phyloP scores from a whole-genome alignment of 768 basidiomycete genomes.

The Boletus sensibilis region DNA sequence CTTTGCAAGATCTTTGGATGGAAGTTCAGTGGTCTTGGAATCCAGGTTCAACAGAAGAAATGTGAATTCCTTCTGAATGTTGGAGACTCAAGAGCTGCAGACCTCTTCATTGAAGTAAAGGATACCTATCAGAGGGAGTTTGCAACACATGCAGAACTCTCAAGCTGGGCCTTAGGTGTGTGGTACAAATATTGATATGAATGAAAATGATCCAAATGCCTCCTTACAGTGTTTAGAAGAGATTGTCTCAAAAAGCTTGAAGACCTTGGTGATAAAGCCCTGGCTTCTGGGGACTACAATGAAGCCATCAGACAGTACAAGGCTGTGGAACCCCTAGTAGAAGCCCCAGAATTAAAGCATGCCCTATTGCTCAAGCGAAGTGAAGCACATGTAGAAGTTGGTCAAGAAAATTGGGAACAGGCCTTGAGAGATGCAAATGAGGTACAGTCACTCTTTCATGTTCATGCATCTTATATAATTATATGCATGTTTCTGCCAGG shows the following conservation, averaged over 20 bases:
- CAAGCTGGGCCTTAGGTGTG: conserved; percentile 15
- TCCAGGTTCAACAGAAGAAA: conserved; percentile 17
- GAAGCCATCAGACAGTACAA: conserved; percentile 19
- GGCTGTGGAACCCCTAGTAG: conserved; percentile 8
- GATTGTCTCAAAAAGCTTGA: conserved; percentile 11
- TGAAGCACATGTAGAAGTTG: not conserved
- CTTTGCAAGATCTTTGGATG: conserved; percentile 17
- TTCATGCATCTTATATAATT: not conserved
- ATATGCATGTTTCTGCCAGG: not conserved
- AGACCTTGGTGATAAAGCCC: conserved; percentile 6
- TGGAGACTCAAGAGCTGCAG: conserved; percentile 1
- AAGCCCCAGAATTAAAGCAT: not conserved
- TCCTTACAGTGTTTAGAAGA: conserved; percentile 2
- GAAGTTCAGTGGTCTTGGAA: conserved; percentile 19
- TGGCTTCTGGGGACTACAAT: not conserved
- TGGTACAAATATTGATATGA: not conserved
- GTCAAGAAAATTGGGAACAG: not conserved
- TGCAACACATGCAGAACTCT: conserved; percentile 11
- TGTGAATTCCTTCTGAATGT: conserved; percentile 5
- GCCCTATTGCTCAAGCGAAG: conserved; percentile 16
- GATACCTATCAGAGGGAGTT: conserved; percentile 12
- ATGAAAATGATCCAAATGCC: not conserved
- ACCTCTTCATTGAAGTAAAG: conserved; percentile 10
- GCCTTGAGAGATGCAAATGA: conserved; percentile 18
- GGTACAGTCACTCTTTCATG: not conserved